Conservation (phyloP, 805 yeast genomes). For the Kazachstania taianensis region DNA sequence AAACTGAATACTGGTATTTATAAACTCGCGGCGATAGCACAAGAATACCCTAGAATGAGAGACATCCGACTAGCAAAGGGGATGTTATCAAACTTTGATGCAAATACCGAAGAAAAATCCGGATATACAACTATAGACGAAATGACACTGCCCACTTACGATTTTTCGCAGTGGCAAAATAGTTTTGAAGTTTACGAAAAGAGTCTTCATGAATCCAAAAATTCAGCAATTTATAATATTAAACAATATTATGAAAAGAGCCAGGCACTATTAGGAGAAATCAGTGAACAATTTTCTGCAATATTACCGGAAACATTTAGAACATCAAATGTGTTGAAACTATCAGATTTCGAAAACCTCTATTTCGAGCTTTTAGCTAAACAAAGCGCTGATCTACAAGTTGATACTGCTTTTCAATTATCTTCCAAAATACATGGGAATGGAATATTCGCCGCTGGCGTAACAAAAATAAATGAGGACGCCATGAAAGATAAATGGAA, state of each 20-base stretch:
- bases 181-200: conserved; percentile 32
- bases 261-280: conserved; percentile 31
- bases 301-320: conserved; percentile 15
- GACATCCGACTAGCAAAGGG: conserved; percentile 29
- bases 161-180: conserved; percentile 36
- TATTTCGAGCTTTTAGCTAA: conserved; percentile 35
- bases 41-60: conserved; percentile 38
- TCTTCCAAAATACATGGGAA: conserved; percentile 34
- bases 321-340: conserved; percentile 9
- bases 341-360: conserved; percentile 31
- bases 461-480: conserved; percentile 13
- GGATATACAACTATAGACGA: conserved; percentile 30
- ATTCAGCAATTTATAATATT: conserved; percentile 44
- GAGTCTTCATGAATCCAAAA: conserved; percentile 27
- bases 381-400: conserved; percentile 24
- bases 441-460: conserved; percentile 24
- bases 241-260: conserved; percentile 52
- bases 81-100: conserved; percentile 36
- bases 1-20: neutral
- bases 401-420: conserved; percentile 30
- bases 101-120: conserved; percentile 35
- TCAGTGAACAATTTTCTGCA: conserved; percentile 2
- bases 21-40: conserved; percentile 25
- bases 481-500: conserved; percentile 40
- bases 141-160: conserved; percentile 32